phyloP scores from a whole-genome alignment of 306 rosid species.

The Cucurbita ficifolia region DNA sequence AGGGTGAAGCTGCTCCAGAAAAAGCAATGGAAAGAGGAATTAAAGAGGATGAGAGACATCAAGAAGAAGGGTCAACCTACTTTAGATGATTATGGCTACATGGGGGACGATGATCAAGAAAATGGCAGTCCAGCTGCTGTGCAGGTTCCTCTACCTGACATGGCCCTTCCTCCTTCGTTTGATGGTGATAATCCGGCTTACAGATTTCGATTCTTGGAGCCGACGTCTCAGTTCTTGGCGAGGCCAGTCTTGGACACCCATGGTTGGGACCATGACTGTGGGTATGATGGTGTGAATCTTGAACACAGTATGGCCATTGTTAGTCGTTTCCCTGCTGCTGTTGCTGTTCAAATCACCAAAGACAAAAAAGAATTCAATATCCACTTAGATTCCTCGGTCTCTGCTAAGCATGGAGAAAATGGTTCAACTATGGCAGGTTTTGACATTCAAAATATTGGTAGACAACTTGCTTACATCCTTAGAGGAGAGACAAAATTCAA shows the following conservation, averaged over 20 bases:
- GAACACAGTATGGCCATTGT: slow-evolving; percentile 61
- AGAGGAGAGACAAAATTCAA: slow-evolving; percentile 75
- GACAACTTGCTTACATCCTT: slow-evolving; percentile 43
- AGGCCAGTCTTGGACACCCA: slow-evolving; percentile 90
- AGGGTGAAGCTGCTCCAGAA: slow-evolving; percentile 88
- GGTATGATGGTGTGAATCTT: slow-evolving; percentile 90
- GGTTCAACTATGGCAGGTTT: slow-evolving; percentile 89
- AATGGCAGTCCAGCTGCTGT: slow-evolving; percentile 84
- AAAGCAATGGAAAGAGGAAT: slow-evolving; percentile 93
- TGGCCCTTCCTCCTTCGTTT: slow-evolving; percentile 88
- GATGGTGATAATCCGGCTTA: slow-evolving; percentile 81
- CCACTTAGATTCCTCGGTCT: slow-evolving; percentile 87
- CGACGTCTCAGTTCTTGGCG: slow-evolving; percentile 80
- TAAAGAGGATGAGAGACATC: slow-evolving; percentile 80
- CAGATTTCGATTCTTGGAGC: slow-evolving; percentile 92
- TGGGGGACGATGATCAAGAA: slow-evolving; percentile 73
- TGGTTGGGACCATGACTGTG: slow-evolving; percentile 99
- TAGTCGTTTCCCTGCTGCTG: slow-evolving; percentile 53
- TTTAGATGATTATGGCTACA: slow-evolving; percentile 28
- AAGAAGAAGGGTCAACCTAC: slow-evolving; percentile 53
- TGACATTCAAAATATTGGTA: slow-evolving; percentile 69
- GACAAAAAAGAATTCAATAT: slow-evolving; percentile 91
- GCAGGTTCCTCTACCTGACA: slow-evolving; percentile 90
- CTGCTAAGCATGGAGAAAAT: slow-evolving; percentile 80
- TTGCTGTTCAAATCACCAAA: slow-evolving; percentile 78